Conservation (phyloP, 2,329 filamentous ascomycete genomes). For the Colletotrichum abscissum region DNA sequence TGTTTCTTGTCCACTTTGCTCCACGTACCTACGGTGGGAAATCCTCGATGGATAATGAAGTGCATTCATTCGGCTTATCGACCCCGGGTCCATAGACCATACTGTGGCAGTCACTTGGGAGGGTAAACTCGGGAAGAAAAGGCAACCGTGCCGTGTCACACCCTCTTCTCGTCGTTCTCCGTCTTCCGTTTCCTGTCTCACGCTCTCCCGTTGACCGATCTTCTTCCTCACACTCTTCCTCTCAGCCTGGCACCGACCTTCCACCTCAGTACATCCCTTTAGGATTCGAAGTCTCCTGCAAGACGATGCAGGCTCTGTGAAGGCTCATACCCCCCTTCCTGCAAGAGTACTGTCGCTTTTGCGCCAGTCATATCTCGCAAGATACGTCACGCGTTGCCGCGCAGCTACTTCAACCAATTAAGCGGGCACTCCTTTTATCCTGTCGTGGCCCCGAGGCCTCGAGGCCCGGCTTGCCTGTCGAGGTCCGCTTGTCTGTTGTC, state of each 20-base stretch:
- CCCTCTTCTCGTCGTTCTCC: slow-evolving; percentile 29
- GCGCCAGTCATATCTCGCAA: slow-evolving; percentile 29
- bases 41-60: slow-evolving; percentile 9
- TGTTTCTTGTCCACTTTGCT: slow-evolving; percentile 17
- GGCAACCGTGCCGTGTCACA: slow-evolving; percentile 25
- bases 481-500: slow-evolving; percentile 22
- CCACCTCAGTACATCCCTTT: not conserved
- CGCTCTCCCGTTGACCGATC: slow-evolving; percentile 10
- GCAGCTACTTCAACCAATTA: slow-evolving; percentile 31
- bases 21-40: slow-evolving; percentile 26
- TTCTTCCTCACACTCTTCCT: slow-evolving; percentile 15
- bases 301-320: slow-evolving; percentile 27
- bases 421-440: slow-evolving; percentile 25
- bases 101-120: not conserved
- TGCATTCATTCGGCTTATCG: slow-evolving; percentile 24
- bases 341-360: slow-evolving; percentile 6
- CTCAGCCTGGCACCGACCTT: slow-evolving; percentile 7
- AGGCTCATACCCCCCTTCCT: slow-evolving; percentile 24
- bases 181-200: slow-evolving; percentile 2
- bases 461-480: slow-evolving; percentile 22
- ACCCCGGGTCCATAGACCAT: not conserved
- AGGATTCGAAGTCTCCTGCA: slow-evolving; percentile 14
- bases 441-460: slow-evolving; percentile 12
- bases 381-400: slow-evolving; percentile 28
- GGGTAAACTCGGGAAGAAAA: slow-evolving; percentile 26